phyloP scores from a whole-genome alignment of 495 filamentous ascomycete species.

The Aspergillus homomorphus region DNA sequence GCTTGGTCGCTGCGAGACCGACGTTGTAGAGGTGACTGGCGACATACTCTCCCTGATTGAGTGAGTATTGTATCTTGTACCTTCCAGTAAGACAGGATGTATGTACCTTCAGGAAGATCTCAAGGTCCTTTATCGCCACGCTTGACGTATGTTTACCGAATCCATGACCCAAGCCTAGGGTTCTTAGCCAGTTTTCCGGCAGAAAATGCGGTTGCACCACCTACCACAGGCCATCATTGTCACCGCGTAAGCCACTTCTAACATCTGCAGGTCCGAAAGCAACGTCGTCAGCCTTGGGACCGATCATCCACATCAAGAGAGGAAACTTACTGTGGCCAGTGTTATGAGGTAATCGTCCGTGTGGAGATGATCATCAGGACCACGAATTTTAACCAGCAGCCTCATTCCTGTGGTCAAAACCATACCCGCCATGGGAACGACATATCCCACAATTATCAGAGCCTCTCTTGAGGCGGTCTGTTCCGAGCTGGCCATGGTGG shows the following conservation, averaged over 20 bases:
- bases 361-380: constrained; percentile 1
- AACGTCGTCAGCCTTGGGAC: background rate
- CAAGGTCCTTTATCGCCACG: background rate
- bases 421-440: background rate
- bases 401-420: constrained; percentile 4
- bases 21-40: constrained; percentile 11
- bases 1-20: constrained; percentile 4
- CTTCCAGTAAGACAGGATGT: background rate
- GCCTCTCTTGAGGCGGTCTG: background rate
- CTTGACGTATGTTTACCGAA: constrained; percentile 4
- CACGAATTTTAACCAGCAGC: background rate
- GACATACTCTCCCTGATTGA: constrained; percentile 1
- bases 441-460: constrained; percentile 6
- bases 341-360: constrained; percentile 7
- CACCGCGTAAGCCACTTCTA: constrained; percentile 6
- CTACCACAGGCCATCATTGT: background rate
- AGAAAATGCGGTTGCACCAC: background rate
- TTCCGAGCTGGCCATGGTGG: background rate
- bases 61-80: background rate
- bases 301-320: no score
- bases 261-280: background rate
- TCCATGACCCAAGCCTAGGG: constrained; percentile 2
- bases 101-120: constrained; percentile 7
- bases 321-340: background rate
- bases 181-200: background rate